These are phyloP conservation scores for Rubus parviflorus DNA, from an alignment of 306 rosid genomes.

Conservation along the genomic window DNA sequence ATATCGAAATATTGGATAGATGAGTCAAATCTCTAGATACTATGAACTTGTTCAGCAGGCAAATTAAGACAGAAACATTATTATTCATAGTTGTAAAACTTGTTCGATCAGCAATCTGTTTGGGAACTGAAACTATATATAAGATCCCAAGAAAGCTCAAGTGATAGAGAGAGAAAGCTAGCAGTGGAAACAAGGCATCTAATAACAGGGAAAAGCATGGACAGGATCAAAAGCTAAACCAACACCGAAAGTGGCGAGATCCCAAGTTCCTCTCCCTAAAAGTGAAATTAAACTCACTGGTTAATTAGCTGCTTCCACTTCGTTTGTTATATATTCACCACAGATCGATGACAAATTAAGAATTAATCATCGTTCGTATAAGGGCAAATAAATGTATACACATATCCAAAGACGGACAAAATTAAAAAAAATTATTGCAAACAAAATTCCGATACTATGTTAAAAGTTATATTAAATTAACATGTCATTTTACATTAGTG, in stretches of 20 bases:
- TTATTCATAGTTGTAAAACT: not conserved
- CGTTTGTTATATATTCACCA: not conserved
- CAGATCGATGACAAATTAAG: no score
- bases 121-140: not conserved
- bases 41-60: conserved; percentile 1
- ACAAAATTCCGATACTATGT: not conserved
- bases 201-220: not conserved
- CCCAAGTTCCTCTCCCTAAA: not conserved
- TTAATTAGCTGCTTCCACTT: not conserved
- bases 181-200: conserved; percentile 5
- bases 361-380: no score
- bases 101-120: not conserved
- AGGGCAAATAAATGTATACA: no score
- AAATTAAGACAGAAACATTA: not conserved
- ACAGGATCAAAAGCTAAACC: conserved; percentile 9
- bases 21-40: not conserved
- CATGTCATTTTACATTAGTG: no score
- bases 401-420: no score
- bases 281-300: not conserved
- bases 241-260: conserved; percentile 9
- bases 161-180: not conserved
- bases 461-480: no score
- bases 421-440: no score
- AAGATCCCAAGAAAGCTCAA: not conserved
- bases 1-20: not conserved